Base-by-base conservation (phyloP, 768 basidiomycete species). In the Hypholoma fasciculare region DNA sequence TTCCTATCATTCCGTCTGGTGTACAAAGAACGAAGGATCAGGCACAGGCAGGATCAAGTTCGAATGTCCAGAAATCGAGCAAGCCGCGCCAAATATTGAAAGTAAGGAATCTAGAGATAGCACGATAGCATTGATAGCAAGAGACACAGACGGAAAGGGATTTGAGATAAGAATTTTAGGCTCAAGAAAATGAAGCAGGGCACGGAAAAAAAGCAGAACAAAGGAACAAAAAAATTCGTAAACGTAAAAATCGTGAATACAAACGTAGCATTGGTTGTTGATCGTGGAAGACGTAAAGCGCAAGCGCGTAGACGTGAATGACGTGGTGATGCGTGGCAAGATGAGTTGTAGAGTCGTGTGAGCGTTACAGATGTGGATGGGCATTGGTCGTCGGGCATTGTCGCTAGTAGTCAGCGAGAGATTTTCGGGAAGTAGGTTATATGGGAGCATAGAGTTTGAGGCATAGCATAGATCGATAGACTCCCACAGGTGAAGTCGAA, bases 61-160 rank as follows among this genome's bases (percentile, higher is more conserved):
- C 17, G 7, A 20, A 19, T 19, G 17, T 4, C 20, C 37, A 52
- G 51, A 23, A 52, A 17, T 17, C 11, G 26, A 23, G 23, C 7
- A 14, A 16, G 36, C 37, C 7, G 19, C 40, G 27, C 8, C 42
- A 46, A 40, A 23, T 16, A 56, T 23, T 26, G 42, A 56, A n/a
- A 30, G 34, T 20, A 13, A 17, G 23, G 30, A 20, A 47, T 16
- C 26, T 17, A 56, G 47, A 57, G 42, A 53, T 43, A 54, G 54
- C 43, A 54, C 19, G 54, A 54, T 46, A 54, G 37, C 54, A 47
- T 54, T 49, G 49, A 57, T 49, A 57, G 48, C 56, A 57, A 19
- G 26, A n/a, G 7, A 40, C 19, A 48, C 8, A 49, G 39, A 23
- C 23, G 4, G 23, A 23, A 49, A 9, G 8, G 30, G 54, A 19